A percentile compares a stretch with the other conserved stretches of the same genome.
Evolutionary conservation across 306 rosid genomes (phyloP).

Genomic region (Ormosia semicastrata): DNA sequence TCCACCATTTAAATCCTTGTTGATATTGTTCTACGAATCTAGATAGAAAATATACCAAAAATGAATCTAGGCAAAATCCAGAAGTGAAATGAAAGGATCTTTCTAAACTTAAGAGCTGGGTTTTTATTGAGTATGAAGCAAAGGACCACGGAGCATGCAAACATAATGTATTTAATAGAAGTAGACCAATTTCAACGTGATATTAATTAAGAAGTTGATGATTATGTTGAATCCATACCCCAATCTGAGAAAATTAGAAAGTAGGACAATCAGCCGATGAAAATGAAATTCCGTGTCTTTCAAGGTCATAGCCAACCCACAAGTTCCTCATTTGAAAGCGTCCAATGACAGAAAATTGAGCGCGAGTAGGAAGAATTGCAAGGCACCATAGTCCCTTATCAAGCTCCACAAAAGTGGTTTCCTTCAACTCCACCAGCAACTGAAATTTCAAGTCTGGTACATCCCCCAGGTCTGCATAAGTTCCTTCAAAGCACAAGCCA

Average conservation of each 20-base stretch:
- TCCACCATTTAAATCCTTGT: too few relatives aligned
- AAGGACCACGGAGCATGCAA: not conserved
- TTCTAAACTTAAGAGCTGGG: not conserved
- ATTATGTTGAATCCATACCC: not conserved
- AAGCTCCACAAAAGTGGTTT: not conserved
- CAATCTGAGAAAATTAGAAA: not conserved
- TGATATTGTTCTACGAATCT: not conserved
- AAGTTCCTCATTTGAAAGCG: not conserved
- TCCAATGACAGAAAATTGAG: not conserved
- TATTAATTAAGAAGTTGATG: not conserved
- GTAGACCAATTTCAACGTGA: not conserved
- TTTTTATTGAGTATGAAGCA: not conserved
- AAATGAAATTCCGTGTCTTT: not conserved
- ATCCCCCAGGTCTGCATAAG: not conserved
- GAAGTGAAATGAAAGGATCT: not conserved
- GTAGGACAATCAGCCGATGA: not conserved
- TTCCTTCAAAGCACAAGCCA: not conserved
- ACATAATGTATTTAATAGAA: not conserved
- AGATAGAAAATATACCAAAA: not conserved
- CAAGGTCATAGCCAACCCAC: slow-evolving; percentile 5
- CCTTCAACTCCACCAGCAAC: not conserved
- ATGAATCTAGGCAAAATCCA: not conserved
- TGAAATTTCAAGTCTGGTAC: not conserved
- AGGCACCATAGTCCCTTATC: slow-evolving; percentile 23
- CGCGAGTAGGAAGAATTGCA: slow-evolving; percentile 1